Percentiles rank a stretch among this genome's conserved stretches.
These are phyloP conservation scores for Carpinus fangiana DNA, from an alignment of 306 rosid species.

Conservation along the genomic window DNA sequence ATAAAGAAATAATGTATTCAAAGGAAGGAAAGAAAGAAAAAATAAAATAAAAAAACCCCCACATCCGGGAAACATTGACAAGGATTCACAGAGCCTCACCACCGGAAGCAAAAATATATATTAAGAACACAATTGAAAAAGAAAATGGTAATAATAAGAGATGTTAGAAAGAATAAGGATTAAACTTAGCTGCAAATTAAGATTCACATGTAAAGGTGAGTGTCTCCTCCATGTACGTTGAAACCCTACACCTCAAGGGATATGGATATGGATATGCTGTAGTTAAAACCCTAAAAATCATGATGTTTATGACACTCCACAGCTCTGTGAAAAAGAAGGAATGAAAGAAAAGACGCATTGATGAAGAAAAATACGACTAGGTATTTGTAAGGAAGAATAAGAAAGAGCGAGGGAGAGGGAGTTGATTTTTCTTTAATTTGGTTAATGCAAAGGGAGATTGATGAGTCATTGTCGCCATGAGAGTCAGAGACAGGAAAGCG, in stretches of 20 bases:
- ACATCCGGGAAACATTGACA: too few species aligned
- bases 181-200: neutral
- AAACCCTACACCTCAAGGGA: neutral
- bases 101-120: neutral
- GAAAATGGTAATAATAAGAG: neutral
- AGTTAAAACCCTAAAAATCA: conserved; percentile 27
- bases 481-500: conserved; percentile 42
- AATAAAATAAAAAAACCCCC: too few species aligned
- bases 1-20: too few species aligned
- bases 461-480: conserved; percentile 45
- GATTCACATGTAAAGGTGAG: neutral
- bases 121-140: neutral
- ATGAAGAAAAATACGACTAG: neutral
- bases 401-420: neutral
- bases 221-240: neutral
- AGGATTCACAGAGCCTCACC: neutral
- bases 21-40: too few species aligned
- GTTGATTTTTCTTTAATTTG: neutral
- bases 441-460: conserved; percentile 8
- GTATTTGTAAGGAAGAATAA: conserved; percentile 18
- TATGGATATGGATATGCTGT: neutral
- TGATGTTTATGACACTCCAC: neutral
- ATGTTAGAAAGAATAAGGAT: neutral
- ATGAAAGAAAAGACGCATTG: neutral
- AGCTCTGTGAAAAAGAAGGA: neutral